phyloP scores from a whole-genome alignment of 116 monocot genomes.

The Zostera marina region DNA sequence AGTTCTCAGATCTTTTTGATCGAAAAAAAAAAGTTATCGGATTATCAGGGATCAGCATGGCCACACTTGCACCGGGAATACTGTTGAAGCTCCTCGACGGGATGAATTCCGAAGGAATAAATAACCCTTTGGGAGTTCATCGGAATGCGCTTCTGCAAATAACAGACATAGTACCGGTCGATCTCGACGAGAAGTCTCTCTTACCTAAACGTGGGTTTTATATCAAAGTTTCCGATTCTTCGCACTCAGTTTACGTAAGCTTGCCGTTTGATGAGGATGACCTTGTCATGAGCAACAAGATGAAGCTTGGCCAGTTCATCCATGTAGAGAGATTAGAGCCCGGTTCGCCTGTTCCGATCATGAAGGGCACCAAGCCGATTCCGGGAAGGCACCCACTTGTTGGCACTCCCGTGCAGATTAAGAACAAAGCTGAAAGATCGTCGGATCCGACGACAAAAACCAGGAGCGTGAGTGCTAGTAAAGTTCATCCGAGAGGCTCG shows the following conservation, averaged over 20 bases:
- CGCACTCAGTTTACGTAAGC: conserved; percentile 72
- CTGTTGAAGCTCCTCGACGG: conserved; percentile 68
- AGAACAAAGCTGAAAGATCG: conserved; percentile 7
- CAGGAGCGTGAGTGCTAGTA: neutral
- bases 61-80: conserved; percentile 50
- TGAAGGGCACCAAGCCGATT: conserved; percentile 52
- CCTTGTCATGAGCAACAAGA: conserved; percentile 85
- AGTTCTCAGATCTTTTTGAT: too few species aligned
- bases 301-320: conserved; percentile 92
- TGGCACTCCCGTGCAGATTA: conserved; percentile 31
- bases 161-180: conserved; percentile 82
- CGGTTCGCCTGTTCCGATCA: conserved; percentile 59
- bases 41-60: too few species aligned
- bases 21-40: too few species aligned
- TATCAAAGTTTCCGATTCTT: conserved; percentile 82
- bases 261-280: conserved; percentile 68
- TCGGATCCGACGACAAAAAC: neutral
- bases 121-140: conserved; percentile 73
- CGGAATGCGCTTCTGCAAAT: conserved; percentile 73
- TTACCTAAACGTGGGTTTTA: conserved; percentile 91
- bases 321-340: conserved; percentile 55
- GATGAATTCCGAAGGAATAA: conserved; percentile 42
- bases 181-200: conserved; percentile 77
- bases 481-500: conserved; percentile 27
- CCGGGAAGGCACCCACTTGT: conserved; percentile 82